These are phyloP conservation scores for Pseudopithomyces maydicus DNA, from an alignment of 2,329 filamentous ascomycete species.

Conservation along the genomic window DNA sequence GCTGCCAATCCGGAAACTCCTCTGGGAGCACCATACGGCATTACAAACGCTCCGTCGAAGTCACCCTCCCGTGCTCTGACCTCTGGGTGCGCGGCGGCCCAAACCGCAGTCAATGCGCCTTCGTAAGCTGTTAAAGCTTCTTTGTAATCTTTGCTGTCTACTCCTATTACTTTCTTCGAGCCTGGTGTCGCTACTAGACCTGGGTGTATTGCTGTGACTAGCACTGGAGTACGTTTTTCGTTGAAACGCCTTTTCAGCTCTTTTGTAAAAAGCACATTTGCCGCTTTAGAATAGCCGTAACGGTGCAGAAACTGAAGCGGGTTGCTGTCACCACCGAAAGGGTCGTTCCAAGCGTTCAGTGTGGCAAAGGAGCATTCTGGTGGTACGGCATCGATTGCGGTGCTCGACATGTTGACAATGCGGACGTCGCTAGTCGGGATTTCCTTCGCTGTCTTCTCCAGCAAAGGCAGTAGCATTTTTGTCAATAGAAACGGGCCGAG, in stretches of 20 bases:
- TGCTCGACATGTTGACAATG: conserved; percentile 42
- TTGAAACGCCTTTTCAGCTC: conserved; percentile 42
- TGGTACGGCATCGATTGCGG: conserved; percentile 5
- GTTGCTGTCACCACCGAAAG: conserved; percentile 28
- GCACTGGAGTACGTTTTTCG: conserved; percentile 9
- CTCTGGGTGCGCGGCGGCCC: conserved; percentile 15
- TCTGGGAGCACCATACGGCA: conserved; percentile 10
- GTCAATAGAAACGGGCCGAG: conserved; percentile 46
- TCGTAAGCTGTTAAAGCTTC: conserved; percentile 5
- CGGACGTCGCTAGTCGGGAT: conserved; percentile 44
- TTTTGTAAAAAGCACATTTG: conserved; percentile 50
- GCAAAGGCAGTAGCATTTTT: conserved; percentile 38
- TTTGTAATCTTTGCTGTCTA: conserved; percentile 3
- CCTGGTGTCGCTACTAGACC: conserved; percentile 14
- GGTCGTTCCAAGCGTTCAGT: conserved; percentile 25
- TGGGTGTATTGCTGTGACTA: conserved; percentile 14
- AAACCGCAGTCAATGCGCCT: conserved; percentile 17
- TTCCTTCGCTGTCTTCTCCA: conserved; percentile 35
- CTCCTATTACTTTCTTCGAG: conserved; percentile 1
- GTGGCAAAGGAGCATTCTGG: background rate
- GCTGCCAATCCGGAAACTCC: background rate
- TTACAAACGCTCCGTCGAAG: conserved; percentile 13
- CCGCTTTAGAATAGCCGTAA: conserved; percentile 53
- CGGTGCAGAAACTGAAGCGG: conserved; percentile 27
- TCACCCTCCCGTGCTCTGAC: conserved; percentile 6